Percentiles rank a stretch among this genome's conserved stretches.
These are phyloP conservation scores for Ajuga chamaepitys DNA, from an alignment of 257 asterid species.

Conservation along the genomic window DNA sequence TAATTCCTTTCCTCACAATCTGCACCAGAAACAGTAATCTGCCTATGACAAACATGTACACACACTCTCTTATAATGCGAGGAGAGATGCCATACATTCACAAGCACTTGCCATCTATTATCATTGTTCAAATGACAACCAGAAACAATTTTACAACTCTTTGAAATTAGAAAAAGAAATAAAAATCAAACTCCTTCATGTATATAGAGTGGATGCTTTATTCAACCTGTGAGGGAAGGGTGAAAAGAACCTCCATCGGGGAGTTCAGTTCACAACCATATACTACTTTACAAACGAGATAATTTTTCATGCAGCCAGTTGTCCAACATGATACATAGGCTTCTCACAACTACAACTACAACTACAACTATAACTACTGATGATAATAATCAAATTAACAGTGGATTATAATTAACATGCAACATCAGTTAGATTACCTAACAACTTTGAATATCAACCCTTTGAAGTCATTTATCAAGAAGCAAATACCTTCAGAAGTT, in stretches of 20 bases:
- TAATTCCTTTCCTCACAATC: background rate
- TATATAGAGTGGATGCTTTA: background rate
- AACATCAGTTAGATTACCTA: background rate
- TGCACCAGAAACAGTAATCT: background rate
- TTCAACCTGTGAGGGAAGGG: no score
- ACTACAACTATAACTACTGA: no score
- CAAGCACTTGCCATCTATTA: background rate
- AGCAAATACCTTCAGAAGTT: conserved; percentile 77
- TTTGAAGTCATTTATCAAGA: conserved; percentile 2
- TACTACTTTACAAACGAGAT: background rate
- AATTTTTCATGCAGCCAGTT: background rate
- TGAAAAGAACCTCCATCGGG: no score
- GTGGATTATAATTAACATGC: background rate
- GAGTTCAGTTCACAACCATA: conserved; percentile 7
- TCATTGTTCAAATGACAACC: background rate
- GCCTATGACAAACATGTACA: background rate
- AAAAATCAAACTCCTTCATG: no score
- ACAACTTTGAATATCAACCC: conserved; percentile 1
- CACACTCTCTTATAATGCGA: background rate
- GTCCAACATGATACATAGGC: background rate
- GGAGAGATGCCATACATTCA: background rate
- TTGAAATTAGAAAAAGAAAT: background rate
- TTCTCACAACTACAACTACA: background rate
- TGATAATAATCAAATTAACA: background rate
- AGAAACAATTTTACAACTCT: background rate